phyloP scores from a whole-genome alignment of 176 grass and related monocot genomes.

The Poa pratensis region DNA sequence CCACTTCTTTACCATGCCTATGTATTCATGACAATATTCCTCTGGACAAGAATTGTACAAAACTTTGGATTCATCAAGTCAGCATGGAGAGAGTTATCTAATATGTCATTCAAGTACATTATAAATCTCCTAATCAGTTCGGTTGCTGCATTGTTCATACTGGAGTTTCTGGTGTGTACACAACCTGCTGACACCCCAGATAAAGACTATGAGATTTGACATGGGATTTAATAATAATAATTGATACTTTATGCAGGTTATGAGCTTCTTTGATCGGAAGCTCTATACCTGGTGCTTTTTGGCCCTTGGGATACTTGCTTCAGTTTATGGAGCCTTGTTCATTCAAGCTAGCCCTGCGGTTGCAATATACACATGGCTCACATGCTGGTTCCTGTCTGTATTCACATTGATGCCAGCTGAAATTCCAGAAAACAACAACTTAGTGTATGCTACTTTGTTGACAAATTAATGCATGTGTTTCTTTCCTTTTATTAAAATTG shows the following conservation, averaged over 20 bases:
- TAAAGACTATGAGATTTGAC: slow-evolving; percentile 38
- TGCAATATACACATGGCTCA: slow-evolving; percentile 65
- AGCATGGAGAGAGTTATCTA: slow-evolving; percentile 68
- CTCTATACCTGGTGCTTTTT: slow-evolving; percentile 95
- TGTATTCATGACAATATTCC: slow-evolving; percentile 86
- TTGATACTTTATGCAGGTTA: slow-evolving; percentile 63
- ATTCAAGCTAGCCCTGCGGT: slow-evolving; percentile 61
- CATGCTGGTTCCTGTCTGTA: slow-evolving; percentile 88
- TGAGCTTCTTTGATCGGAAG: slow-evolving; percentile 92
- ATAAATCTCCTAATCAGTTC: slow-evolving; percentile 70
- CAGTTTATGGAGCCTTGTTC: slow-evolving; percentile 47
- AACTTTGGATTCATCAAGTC: slow-evolving; percentile 68
- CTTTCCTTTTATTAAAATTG: slow-evolving; percentile 22
- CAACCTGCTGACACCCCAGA: slow-evolving; percentile 15
- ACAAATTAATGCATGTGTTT: slow-evolving; percentile 25
- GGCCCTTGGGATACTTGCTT: slow-evolving; percentile 66
- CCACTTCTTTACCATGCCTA: slow-evolving; percentile 92
- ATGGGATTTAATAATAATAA: slow-evolving; percentile 43
- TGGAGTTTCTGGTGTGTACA: slow-evolving; percentile 84
- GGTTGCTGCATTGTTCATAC: slow-evolving; percentile 62
- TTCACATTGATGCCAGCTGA: slow-evolving; percentile 99
- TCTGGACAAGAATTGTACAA: slow-evolving; percentile 84
- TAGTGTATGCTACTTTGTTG: slow-evolving; percentile 72
- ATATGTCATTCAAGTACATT: slow-evolving; percentile 60
- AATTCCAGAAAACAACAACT: slow-evolving; percentile 95